These are phyloP conservation scores for Phytopythium helicoides DNA, from an alignment of 352 stramenopile genomes.

Conservation along the genomic window DNA sequence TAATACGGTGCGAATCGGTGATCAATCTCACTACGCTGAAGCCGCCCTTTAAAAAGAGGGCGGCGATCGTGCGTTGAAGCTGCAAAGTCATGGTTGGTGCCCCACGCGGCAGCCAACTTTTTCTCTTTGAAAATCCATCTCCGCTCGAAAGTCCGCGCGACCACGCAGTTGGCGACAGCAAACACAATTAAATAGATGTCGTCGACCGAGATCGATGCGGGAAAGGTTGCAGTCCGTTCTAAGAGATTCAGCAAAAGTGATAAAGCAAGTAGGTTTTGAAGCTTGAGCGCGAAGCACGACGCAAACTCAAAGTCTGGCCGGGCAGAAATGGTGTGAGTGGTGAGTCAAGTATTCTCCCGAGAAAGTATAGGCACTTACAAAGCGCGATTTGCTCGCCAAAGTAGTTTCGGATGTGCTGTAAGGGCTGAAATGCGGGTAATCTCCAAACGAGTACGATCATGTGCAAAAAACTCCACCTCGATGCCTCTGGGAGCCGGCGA, in stretches of 20 bases:
- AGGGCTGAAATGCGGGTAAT: slow-evolving; percentile 36
- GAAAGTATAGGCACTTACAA: slow-evolving; percentile 37
- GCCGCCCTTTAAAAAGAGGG: slow-evolving; percentile 54
- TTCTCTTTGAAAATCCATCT: slow-evolving; percentile 60
- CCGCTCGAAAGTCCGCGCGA: slow-evolving; percentile 47
- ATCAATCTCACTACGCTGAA: slow-evolving; percentile 49
- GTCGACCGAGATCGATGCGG: neutral
- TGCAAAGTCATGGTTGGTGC: slow-evolving; percentile 17
- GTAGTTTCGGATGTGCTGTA: slow-evolving; percentile 69
- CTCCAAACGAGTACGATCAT: slow-evolving; percentile 7
- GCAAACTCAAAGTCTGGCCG: slow-evolving; percentile 60
- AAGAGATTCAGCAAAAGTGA: slow-evolving; percentile 31
- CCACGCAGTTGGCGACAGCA: slow-evolving; percentile 43
- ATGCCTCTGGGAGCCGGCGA: slow-evolving; percentile 4
- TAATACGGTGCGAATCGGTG: slow-evolving; percentile 55
- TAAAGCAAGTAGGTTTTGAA: slow-evolving; percentile 34
- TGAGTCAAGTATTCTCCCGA: neutral
- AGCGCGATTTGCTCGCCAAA: slow-evolving; percentile 79
- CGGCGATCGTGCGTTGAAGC: slow-evolving; percentile 16
- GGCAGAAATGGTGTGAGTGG: neutral
- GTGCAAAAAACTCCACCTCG: neutral
- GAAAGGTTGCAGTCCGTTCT: slow-evolving; percentile 4
- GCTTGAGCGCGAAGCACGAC: slow-evolving; percentile 42
- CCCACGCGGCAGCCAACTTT: slow-evolving; percentile 44
- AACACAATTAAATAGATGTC: slow-evolving; percentile 25